phyloP scores from a whole-genome alignment of 2,329 filamentous ascomycete species.

The Talaromyces sp. region DNA sequence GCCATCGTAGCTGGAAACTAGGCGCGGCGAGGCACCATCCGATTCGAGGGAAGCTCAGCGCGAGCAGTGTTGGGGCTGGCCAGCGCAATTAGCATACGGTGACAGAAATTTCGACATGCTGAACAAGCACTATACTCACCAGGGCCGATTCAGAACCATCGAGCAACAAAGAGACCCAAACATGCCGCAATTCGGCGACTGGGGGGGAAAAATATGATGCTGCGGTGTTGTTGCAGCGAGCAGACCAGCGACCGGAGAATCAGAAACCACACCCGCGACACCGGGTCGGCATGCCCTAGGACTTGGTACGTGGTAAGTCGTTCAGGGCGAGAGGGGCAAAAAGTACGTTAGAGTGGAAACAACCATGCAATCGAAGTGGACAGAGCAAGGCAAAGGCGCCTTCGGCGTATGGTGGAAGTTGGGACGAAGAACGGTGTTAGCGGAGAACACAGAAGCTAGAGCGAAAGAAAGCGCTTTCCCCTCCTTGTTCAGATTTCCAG shows the following conservation, averaged over 20 bases:
- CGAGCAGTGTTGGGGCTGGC: background rate
- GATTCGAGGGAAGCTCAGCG: background rate
- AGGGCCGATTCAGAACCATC: background rate
- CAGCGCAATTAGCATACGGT: background rate
- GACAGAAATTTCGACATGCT: background rate
- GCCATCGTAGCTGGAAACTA: constrained; percentile 15
- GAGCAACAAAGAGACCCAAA: background rate
- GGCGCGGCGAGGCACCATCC: background rate
- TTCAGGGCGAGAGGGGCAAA: background rate
- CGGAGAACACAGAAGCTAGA: background rate
- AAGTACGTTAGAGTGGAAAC: background rate
- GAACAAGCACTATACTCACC: background rate
- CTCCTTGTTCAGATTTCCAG: background rate
- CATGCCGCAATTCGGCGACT: background rate
- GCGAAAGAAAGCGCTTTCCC: background rate
- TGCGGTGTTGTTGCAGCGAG: background rate
- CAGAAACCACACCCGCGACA: background rate
- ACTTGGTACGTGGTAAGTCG: background rate
- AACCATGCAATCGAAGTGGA: background rate
- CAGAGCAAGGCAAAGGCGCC: too few species aligned
- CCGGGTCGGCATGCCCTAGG: background rate
- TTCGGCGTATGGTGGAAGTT: too few species aligned
- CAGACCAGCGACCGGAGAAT: background rate
- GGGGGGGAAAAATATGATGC: background rate
- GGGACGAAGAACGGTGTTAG: background rate